Evolutionary conservation across 2,329 filamentous ascomycete genomes (phyloP).

Genomic region (Graphiopsis chlorocephala): DNA sequence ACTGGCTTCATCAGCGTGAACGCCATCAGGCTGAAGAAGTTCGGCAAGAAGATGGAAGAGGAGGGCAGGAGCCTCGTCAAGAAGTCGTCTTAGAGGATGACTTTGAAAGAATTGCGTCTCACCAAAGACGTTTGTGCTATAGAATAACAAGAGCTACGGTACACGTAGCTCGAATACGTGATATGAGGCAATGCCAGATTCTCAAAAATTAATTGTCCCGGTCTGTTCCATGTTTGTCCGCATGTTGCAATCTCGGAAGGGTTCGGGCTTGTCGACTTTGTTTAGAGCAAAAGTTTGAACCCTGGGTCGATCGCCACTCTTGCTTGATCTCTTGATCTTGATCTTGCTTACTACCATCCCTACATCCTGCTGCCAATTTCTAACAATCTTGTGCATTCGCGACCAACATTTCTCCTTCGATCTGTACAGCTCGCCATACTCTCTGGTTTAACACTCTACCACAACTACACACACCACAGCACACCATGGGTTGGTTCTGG

Average conservation of each 20-base stretch:
- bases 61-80: constrained; percentile 34
- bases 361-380: neutral
- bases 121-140: constrained; percentile 4
- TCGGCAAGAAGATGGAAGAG: constrained; percentile 39
- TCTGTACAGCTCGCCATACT: neutral
- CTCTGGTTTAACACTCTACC: neutral
- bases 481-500: constrained; percentile 69
- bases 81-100: constrained; percentile 10
- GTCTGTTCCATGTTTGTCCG: neutral
- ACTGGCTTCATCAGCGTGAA: constrained; percentile 70
- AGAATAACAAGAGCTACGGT: neutral
- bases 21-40: constrained; percentile 55
- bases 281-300: neutral
- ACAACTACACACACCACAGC: neutral
- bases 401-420: neutral
- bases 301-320: constrained; percentile 5
- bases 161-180: constrained; percentile 9
- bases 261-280: neutral
- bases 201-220: neutral
- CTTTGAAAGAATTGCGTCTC: neutral
- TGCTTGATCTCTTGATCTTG: neutral
- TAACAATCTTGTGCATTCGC: neutral
- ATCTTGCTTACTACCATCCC: constrained; percentile 5
- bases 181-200: constrained; percentile 13
- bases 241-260: constrained; percentile 3